phyloP scores from a whole-genome alignment of 208 protist genomes.

The Blechomonas ayalai region DNA sequence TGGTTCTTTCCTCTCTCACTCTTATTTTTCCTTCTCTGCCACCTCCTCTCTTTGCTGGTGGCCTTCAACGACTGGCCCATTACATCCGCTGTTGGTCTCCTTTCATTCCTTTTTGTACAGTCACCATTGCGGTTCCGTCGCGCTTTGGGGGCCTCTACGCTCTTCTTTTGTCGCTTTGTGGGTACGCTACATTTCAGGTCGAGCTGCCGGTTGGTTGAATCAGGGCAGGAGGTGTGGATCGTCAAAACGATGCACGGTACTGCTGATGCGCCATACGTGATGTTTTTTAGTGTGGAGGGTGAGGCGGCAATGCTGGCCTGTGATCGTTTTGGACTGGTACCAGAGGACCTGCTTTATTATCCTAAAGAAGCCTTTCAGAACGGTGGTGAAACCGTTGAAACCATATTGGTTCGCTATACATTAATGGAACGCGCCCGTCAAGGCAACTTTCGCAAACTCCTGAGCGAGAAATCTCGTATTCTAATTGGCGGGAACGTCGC shows the following conservation, averaged over 20 bases:
- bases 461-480: conserved; percentile 18
- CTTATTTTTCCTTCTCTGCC: conserved; percentile 5
- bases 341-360: conserved; percentile 17
- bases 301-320: conserved; percentile 30
- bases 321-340: conserved; percentile 19
- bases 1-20: not conserved
- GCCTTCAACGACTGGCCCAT: not conserved
- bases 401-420: conserved; percentile 31
- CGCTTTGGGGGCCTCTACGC: too few species aligned
- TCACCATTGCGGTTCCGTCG: not conserved
- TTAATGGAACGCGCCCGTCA: conserved; percentile 22
- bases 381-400: not conserved
- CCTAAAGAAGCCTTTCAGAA: conserved; percentile 11
- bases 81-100: not conserved
- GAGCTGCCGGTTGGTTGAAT: too few species aligned
- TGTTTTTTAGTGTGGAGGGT: conserved; percentile 19
- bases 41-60: not conserved
- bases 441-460: conserved; percentile 19
- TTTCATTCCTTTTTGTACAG: conserved; percentile 2
- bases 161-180: too few species aligned
- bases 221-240: too few species aligned
- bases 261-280: conserved; percentile 20
- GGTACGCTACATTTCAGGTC: too few species aligned
- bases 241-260: too few species aligned
- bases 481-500: conserved; percentile 12